phyloP scores from a whole-genome alignment of 2,329 filamentous ascomycete species.

The Pyrenophora tritici-repentis region DNA sequence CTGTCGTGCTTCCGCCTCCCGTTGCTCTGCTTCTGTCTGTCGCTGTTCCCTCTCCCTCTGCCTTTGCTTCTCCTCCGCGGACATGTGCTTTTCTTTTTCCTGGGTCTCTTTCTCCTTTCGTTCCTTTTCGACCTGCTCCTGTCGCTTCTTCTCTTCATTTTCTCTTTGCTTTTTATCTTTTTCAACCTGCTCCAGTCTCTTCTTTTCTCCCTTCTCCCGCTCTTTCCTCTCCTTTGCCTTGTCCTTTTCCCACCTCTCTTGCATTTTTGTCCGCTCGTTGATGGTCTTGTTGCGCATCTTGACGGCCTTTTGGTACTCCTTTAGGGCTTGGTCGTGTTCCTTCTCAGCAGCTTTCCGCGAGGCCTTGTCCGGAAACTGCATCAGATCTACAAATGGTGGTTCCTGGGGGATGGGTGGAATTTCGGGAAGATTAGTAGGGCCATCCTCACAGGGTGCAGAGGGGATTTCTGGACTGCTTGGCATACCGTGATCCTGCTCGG shows the following conservation, averaged over 20 bases:
- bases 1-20: constrained; percentile 20
- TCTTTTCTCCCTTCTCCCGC: constrained; percentile 31
- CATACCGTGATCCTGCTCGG: constrained; percentile 52
- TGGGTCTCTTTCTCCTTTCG: constrained; percentile 29
- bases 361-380: constrained; percentile 65
- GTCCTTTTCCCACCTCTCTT: constrained; percentile 49
- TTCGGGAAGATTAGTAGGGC: constrained; percentile 48
- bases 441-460: constrained; percentile 12
- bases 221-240: constrained; percentile 34
- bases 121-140: constrained; percentile 8
- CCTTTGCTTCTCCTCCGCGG: constrained; percentile 10
- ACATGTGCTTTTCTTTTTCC: constrained; percentile 10
- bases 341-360: constrained; percentile 71
- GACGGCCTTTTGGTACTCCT: constrained; percentile 68
- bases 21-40: constrained; percentile 10
- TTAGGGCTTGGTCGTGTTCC: constrained; percentile 65
- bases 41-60: constrained; percentile 15
- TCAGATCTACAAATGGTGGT: constrained; percentile 62
- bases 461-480: constrained; percentile 36
- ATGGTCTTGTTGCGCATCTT: constrained; percentile 70
- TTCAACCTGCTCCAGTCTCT: background rate
- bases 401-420: constrained; percentile 59
- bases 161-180: constrained; percentile 14
- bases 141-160: constrained; percentile 28
- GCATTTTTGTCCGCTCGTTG: constrained; percentile 65